Percentiles rank a stretch among this genome's conserved stretches.
phyloP scores from a whole-genome alignment of 1,284 basidiomycete species.

The Anthracocystis panici-leucophaei region DNA sequence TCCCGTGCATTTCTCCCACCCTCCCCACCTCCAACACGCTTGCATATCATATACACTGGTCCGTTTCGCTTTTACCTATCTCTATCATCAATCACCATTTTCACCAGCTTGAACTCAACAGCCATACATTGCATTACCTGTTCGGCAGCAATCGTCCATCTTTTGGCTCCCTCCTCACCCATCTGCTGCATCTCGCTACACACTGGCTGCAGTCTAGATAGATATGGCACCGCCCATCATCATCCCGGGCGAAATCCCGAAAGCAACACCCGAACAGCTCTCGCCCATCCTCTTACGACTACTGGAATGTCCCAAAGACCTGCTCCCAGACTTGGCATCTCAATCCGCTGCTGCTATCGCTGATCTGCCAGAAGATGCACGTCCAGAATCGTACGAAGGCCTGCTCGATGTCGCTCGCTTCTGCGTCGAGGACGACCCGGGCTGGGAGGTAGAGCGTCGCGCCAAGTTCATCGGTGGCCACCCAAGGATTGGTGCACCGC shows the following conservation, averaged over 20 bases:
- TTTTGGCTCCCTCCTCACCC: neutral
- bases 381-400: conserved; percentile 65
- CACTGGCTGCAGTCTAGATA: neutral
- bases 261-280: conserved; percentile 48
- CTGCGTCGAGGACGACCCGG: conserved; percentile 68
- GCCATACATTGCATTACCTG: neutral
- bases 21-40: conserved; percentile 1
- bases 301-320: conserved; percentile 44
- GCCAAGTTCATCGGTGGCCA: conserved; percentile 58
- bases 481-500: conserved; percentile 57
- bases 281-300: conserved; percentile 54
- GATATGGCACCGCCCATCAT: conserved; percentile 30
- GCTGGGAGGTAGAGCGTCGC: conserved; percentile 51
- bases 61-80: neutral
- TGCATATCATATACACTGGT: neutral
- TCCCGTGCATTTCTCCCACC: conserved; percentile 24
- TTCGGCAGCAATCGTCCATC: neutral
- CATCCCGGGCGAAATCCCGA: conserved; percentile 48
- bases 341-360: conserved; percentile 60
- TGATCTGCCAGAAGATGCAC: conserved; percentile 60
- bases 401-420: conserved; percentile 67
- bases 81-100: neutral
- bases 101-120: too few relatives aligned
- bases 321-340: conserved; percentile 39
- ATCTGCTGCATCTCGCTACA: neutral